These are phyloP conservation scores for Lactifluus volemus DNA, from an alignment of 768 basidiomycete species.

Conservation along the genomic window DNA sequence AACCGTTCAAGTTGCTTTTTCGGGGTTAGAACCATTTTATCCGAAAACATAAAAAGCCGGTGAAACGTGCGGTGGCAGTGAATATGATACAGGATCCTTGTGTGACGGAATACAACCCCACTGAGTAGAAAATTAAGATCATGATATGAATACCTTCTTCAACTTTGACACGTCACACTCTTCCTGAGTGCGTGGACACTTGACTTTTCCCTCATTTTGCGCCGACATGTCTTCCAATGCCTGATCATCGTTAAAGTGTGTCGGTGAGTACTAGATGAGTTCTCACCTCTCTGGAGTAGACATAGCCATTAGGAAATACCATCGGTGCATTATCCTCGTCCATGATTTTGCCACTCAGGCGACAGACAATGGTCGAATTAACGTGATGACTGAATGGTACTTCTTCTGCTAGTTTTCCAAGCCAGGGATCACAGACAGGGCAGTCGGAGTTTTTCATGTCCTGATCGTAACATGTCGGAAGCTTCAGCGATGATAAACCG, in stretches of 20 bases:
- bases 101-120: neutral
- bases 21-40: neutral
- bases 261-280: neutral
- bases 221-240: constrained; percentile 83
- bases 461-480: constrained; percentile 70
- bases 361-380: constrained; percentile 92
- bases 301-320: constrained; percentile 84
- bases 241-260: constrained; percentile 31
- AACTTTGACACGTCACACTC: constrained; percentile 57
- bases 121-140: constrained; percentile 19
- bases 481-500: constrained; percentile 83
- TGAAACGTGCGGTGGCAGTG: neutral
- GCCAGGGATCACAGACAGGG: constrained; percentile 77
- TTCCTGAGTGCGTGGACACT: constrained; percentile 67
- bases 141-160: constrained; percentile 89
- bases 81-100: neutral
- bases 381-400: constrained; percentile 91
- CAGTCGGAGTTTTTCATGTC: constrained; percentile 72
- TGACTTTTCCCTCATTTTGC: constrained; percentile 70
- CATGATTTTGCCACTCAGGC: constrained; percentile 88
- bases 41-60: neutral
- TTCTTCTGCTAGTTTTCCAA: constrained; percentile 70
- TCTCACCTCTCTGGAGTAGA: constrained; percentile 87
- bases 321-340: constrained; percentile 90
- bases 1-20: neutral